Evolutionary conservation across 129 eudicot species (phyloP), one percentile per base, ranked within the genome.

Genomic region (Flaveria brownii): DNA sequence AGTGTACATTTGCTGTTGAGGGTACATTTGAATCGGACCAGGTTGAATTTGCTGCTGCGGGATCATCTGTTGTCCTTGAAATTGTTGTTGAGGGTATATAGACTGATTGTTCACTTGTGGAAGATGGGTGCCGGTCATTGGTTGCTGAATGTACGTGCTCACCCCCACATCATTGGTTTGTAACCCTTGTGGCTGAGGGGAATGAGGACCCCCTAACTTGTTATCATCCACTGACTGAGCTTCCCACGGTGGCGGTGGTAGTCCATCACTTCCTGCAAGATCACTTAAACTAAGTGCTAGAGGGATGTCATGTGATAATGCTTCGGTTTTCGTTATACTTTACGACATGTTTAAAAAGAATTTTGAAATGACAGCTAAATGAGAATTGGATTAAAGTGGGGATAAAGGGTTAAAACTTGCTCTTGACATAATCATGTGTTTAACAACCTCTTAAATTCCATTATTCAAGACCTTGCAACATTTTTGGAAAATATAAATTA

Each of bases 231-330:
- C 86, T 43, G 91, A 76, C 80, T 82, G 91, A 71, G 86, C 91
- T 83, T 94, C 98, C 98, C 98, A 94, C 9, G 98, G 98, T 22
- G 98, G 98, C 9, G 90, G 97, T 23, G 98, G 97, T 16, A 94
- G 71, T 4, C 96, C 68, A 49, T 81, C 86, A 18, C 87, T 80
- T 80, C 92, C 96, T 89, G 85, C 8, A n/a, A 67, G 11, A 86
- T 49, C 33, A 66, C 59, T 57, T 71, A 73, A 52, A 33, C 43
- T 49, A 61, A 28, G 80, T 63, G 52, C 68, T 51, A 66, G n/a
- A 23, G 22, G 22, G 17, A 23, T 11, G 12, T 52, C 22, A 68
- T 0, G n/a, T 55, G 11, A 68, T 14, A 55, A 10, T 11, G 8
- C 60, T 43, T 55, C 5, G 56, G 9, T 42, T 33, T 18, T 8